Base-by-base conservation (phyloP, 2,329 filamentous ascomycete species). In the Cadophora sp. region DNA sequence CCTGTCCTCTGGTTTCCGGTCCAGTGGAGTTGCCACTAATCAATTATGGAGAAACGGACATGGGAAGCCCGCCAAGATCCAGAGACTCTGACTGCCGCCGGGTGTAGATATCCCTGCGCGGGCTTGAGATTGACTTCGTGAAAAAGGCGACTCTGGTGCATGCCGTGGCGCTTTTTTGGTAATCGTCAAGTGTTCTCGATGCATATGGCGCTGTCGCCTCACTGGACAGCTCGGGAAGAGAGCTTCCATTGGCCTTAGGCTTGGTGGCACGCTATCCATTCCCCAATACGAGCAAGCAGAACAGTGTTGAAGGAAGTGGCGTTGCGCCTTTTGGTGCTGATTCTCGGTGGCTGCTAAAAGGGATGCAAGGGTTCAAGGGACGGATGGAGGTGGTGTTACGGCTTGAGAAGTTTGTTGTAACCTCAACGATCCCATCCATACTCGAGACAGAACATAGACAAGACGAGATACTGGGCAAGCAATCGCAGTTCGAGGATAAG, bases 191-290 rank as follows among this genome's bases (percentile, higher is more conserved):
- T 58, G 33, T 41, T 58, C 33, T 41, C 9, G 55, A 58, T 41
- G 33, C 55, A 39, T 22, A 41, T 41, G 36, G 33, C 20, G 24
- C 36, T 43, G 27, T 58, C n/a, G 55, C 33, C 33, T 58, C 36
- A 58, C 33, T 58, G 55, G 55, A 43, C 55, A 58, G 55, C 14
- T 43, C 55, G 55, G 20, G 18, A 43, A 58, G 55, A 43, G 36
- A 27, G n/a, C 13, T 58, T 16, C 20, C 55, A 41, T 58, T 39
- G 20, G 55, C 36, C n/a, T 5, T 39, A 20, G 30, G 8, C 13
- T 18, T 22, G n/a, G 55, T 58, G 55, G 55, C 55, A 58, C 55
- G 55, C 55, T 58, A 41, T n/a, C 33, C 55, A 58, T 58, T 58
- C 36, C 55, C 55, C 55, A 58, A 58, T 58, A 58, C 55, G 55